These are phyloP conservation scores for Moringa oleifera DNA, from an alignment of 345 rosid genomes.

Conservation along the genomic window DNA sequence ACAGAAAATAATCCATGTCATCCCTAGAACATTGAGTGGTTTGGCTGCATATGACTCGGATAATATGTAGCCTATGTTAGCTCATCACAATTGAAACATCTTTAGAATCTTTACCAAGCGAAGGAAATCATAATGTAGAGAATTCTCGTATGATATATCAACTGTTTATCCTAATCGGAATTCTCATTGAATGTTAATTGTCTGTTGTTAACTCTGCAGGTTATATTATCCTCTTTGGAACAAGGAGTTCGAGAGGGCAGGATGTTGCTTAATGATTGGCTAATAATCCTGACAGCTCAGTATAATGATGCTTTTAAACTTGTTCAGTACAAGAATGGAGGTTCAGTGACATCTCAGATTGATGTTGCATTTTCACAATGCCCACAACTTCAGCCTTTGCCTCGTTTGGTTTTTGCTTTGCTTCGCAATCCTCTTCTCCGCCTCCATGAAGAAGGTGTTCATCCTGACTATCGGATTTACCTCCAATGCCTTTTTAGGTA, in stretches of 20 bases:
- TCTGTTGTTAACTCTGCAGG: slow-evolving; percentile 28
- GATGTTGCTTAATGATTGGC: slow-evolving; percentile 94
- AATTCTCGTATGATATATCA: too few species aligned
- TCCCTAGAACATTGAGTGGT: too few species aligned
- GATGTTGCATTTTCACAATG: slow-evolving; percentile 90
- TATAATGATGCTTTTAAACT: slow-evolving; percentile 71
- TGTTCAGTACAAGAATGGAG: slow-evolving; percentile 59
- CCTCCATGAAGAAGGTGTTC: slow-evolving; percentile 98
- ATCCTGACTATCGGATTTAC: slow-evolving; percentile 90
- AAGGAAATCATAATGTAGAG: too few species aligned
- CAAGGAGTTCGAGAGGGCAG: slow-evolving; percentile 96
- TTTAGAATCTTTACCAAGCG: too few species aligned
- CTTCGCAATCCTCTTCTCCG: slow-evolving; percentile 92
- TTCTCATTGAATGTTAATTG: neutral
- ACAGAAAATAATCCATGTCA: neutral
- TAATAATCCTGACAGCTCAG: slow-evolving; percentile 79
- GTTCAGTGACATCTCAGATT: slow-evolving; percentile 50
- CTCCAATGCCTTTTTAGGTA: slow-evolving; percentile 99
- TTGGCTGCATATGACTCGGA: too few species aligned
- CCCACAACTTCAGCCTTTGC: slow-evolving; percentile 83
- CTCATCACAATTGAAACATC: too few species aligned
- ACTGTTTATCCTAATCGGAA: too few species aligned
- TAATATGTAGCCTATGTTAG: too few species aligned
- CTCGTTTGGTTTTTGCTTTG: slow-evolving; percentile 86
- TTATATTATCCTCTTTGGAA: slow-evolving; percentile 81